Base-by-base conservation (phyloP, 1,284 basidiomycete genomes). In the Trichosporon asahii region DNA sequence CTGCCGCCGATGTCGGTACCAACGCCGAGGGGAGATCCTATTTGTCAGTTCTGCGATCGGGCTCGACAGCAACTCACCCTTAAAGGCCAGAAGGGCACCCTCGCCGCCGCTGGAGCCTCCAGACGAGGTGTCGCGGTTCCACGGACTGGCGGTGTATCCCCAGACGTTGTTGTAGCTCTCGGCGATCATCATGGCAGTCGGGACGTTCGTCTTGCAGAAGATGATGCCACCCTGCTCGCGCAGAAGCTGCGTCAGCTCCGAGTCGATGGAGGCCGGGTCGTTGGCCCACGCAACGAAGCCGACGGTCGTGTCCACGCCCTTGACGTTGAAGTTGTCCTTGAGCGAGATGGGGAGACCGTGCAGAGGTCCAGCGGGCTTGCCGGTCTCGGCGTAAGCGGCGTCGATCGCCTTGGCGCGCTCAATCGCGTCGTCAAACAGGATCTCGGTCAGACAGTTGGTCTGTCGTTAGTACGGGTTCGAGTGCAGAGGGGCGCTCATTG, bases 1-100 rank as follows among this genome's bases (percentile, higher is more conserved):
- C 89, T 90, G 7, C 93, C 93, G 65, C 90, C 90, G 44, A 91
- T 86, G 76, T 91, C 90, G 3, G 88, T 88, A 12, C 90, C 90
- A 11, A 91, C 86, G 29, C 90, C 90, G 11, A 91, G 76, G 0
- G 87, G 85, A 46, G 87, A 88, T 4, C 89, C 89, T 72, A 80
- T 11, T 0, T 3, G 46, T 67, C 44, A 67, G 61, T 31, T 25
- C 8, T 9, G 7, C 3, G 67, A 33, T 27, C 31, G 40, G n/a
- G 8, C 25, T 23, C 49, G 33, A 7, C 33, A 5, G 18, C 40
- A 37, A 70, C 75, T 35, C 46, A 57, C 87, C 86, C 86, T 85
- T 84, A 66, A 88, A 79, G 0, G 86, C 86, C 5, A 88, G 78
- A 5, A 89, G 81, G 0, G 88, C 87, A 23, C 86, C 85, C 76